Percentiles rank a stretch among this genome's conserved stretches.
Conservation (phyloP, 768 basidiomycete species). For the Hirschioporus abietinus region DNA sequence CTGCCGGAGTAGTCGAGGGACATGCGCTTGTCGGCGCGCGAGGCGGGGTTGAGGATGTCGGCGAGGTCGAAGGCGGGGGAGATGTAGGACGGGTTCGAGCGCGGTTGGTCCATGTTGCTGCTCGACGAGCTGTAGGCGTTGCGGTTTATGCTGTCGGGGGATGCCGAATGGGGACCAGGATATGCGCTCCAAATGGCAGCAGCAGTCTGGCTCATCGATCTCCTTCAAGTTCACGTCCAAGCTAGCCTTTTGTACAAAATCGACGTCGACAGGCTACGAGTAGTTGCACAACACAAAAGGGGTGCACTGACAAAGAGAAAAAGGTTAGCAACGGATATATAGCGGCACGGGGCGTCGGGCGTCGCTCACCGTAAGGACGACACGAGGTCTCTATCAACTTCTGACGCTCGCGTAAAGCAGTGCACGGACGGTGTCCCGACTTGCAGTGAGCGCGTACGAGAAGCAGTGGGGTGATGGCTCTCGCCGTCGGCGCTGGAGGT, state of each 20-base stretch:
- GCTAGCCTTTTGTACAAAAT: too few relatives aligned
- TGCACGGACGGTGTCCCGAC: background rate
- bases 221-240: too few relatives aligned
- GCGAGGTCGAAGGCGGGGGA: conserved; percentile 27
- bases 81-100: conserved; percentile 9
- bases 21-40: conserved; percentile 21
- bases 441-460: too few relatives aligned
- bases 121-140: background rate
- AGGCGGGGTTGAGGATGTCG: conserved; percentile 52
- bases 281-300: too few relatives aligned
- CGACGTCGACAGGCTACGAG: too few relatives aligned
- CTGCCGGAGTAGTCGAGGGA: background rate
- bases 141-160: background rate
- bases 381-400: too few relatives aligned
- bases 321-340: background rate
- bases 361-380: background rate
- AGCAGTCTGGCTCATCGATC: conserved; percentile 1
- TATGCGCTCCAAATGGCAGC: background rate
- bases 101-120: background rate
- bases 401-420: too few relatives aligned
- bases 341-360: background rate
- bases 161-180: too few relatives aligned
- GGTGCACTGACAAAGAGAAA: too few relatives aligned
- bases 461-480: too few relatives aligned
- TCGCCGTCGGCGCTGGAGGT: too few relatives aligned